Evolutionary conservation across 352 stramenopile genomes (phyloP).

Genomic region (Paralagenidium karlingii): DNA sequence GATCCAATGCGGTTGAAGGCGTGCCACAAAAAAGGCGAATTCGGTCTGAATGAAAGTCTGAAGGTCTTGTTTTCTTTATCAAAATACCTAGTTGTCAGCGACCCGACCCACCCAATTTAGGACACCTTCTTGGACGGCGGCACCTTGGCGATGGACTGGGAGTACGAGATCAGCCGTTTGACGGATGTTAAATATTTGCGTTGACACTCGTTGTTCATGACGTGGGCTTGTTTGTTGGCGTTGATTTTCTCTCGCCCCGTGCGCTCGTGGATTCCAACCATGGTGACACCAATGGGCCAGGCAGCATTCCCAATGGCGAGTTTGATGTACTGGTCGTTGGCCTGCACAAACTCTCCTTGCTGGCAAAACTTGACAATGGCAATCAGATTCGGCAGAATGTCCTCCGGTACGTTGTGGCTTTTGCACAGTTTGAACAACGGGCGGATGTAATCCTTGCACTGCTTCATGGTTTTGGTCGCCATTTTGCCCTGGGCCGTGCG

Average conservation of each 20-base stretch:
- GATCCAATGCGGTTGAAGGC: too few species aligned
- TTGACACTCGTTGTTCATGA: conserved; percentile 99
- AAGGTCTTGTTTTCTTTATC: too few species aligned
- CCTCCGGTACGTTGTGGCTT: conserved; percentile 72
- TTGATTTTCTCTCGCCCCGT: conserved; percentile 93
- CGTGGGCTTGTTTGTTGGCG: conserved; percentile 96
- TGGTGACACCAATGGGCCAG: conserved; percentile 99
- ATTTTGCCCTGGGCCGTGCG: conserved; percentile 86
- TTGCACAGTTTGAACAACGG: conserved; percentile 97
- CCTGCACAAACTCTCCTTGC: conserved; percentile 88
- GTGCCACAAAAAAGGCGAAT: too few species aligned
- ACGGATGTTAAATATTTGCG: conserved; percentile 98
- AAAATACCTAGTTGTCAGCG: too few species aligned
- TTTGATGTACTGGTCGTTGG: conserved; percentile 97
- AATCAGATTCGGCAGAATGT: conserved; percentile 80
- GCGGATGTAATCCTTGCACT: conserved; percentile 98
- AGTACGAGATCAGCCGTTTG: conserved; percentile 96
- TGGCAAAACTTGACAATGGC: conserved; percentile 94
- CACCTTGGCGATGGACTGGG: conserved; percentile 82
- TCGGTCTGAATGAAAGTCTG: too few species aligned
- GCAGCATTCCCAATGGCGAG: conserved; percentile 96
- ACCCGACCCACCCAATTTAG: too few species aligned
- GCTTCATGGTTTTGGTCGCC: conserved; percentile 95
- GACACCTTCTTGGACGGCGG: conserved; percentile 80
- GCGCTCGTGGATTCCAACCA: conserved; percentile 97